Percentiles rank a stretch among this genome's conserved stretches.
Evolutionary conservation across 78 protist genomes (phyloP).

Genomic region (Dictyostelium firmibasis): DNA sequence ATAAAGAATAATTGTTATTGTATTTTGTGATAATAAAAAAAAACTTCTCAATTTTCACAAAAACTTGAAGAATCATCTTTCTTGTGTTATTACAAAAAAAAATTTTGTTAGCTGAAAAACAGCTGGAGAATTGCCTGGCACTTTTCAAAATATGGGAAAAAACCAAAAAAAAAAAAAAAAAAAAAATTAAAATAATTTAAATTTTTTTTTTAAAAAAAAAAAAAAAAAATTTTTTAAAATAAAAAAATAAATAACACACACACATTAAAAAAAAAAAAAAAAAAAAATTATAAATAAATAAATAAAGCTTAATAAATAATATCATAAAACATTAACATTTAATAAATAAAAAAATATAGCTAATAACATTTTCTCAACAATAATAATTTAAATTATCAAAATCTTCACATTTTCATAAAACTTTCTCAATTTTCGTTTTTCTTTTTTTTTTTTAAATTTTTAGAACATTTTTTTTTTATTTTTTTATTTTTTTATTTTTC

Average conservation of each 20-base stretch:
- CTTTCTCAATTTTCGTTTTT: neutral
- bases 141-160: neutral
- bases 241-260: neutral
- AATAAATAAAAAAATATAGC: neutral
- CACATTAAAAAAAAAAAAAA: neutral
- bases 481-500: neutral
- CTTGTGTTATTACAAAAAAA: neutral
- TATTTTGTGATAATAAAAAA: neutral
- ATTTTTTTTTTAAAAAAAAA: too few species aligned
- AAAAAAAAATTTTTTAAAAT: neutral
- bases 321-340: too few species aligned
- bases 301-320: neutral
- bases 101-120: neutral
- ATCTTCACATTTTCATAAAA: neutral
- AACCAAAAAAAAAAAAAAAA: neutral
- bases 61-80: neutral
- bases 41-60: neutral
- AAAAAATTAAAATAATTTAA: too few species aligned
- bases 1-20: neutral
- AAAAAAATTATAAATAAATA: neutral
- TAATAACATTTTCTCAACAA: neutral
- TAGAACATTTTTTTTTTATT: neutral
- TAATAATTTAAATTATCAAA: neutral
- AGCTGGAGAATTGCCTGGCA: neutral
- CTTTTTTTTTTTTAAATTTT: neutral